Evolutionary conservation across 495 filamentous ascomycete species (phyloP), one percentile per base, ranked within the genome.

Genomic region (Penicillium goetzii): DNA sequence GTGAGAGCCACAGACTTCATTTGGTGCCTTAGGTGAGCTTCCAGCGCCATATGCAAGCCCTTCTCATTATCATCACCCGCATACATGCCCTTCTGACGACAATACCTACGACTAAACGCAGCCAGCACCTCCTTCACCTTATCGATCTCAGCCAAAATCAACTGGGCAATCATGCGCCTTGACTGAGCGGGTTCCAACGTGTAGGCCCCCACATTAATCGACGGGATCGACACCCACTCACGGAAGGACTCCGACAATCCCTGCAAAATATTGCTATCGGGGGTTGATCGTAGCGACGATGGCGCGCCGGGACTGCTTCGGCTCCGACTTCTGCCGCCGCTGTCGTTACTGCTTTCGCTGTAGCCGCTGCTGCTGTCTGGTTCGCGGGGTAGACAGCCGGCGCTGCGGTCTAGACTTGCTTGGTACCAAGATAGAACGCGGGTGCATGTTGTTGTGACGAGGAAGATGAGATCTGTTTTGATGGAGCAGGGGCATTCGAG

Each of bases 371-470:
- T 58, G 56, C 38, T 45, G 38, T 58, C 56, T 28, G 36, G 25
- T 15, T 58, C 56, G 56, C 56, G 56, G 10, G 36, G 36, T 30
- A 41, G 38, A 30, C 21, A 58, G 23, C 36, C 56, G 11, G 56
- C 12, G 56, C 56, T 58, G 38, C 56, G 56, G 33, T 58, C 56
- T 45, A 58, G 56, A 58, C 56, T 58, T n/a, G 56, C 56, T 47
- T 58, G 56, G 38, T 58, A 58, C 56, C 56, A 58, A 11, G 56
- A 58, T 26, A 58, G 56, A 15, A 58, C 56, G 38, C 56, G 56
- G 12, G 56, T 58, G 38, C 56, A 58, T 9, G 56, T 43, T 8
- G 56, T 58, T n/a, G 56, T 58, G 15, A 58, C 28, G 23, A 58
- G 56, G 36, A 58, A 58, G 21, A 58, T 30, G n/a, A 58, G 56